phyloP scores from a whole-genome alignment of 2,329 filamentous ascomycete genomes.

The Apiospora sp. region DNA sequence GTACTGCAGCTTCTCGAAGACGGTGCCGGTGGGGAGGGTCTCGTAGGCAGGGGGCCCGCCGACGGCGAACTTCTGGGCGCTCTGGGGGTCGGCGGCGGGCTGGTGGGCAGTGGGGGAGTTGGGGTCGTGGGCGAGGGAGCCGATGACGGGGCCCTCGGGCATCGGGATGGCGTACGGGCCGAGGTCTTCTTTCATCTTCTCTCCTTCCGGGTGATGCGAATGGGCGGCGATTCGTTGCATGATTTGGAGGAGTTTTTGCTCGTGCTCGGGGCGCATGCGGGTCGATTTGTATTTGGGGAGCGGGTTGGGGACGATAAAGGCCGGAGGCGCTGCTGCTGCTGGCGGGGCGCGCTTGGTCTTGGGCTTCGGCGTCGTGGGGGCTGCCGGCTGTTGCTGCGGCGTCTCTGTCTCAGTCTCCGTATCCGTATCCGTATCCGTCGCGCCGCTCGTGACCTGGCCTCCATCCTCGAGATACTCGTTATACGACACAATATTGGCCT shows the following conservation, averaged over 20 bases:
- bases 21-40: background rate
- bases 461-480: background rate
- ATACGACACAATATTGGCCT: background rate
- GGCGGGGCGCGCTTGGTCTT: no score
- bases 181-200: background rate
- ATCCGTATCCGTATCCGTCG: background rate
- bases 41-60: background rate
- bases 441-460: no score
- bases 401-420: background rate
- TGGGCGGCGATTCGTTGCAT: no score
- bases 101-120: background rate
- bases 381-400: no score
- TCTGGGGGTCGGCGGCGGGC: background rate
- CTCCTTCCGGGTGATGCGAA: no score
- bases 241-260: background rate
- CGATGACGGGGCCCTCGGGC: background rate
- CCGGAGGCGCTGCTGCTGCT: no score
- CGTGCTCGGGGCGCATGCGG: no score
- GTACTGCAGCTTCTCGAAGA: slow-evolving; percentile 16
- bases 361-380: no score
- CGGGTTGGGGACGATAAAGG: no score
- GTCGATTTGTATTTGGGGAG: no score
- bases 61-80: background rate
- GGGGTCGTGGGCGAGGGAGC: background rate
- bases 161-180: background rate